Percentiles rank a stretch among this genome's conserved stretches.
These are phyloP conservation scores for Saxophila tyrrhenica DNA, from an alignment of 495 filamentous ascomycete species.

Conservation along the genomic window DNA sequence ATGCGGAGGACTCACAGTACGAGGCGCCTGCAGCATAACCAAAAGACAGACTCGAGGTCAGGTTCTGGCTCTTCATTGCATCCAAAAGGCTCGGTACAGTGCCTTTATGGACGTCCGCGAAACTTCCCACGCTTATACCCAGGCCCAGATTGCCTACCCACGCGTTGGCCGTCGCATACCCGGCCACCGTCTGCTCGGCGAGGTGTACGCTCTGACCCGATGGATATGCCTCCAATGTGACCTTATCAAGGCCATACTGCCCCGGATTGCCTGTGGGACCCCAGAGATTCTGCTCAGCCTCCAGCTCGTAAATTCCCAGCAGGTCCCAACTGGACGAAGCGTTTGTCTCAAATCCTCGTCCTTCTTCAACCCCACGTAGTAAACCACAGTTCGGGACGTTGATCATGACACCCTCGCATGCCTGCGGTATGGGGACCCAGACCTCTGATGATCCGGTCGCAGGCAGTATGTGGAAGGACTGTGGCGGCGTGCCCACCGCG, in stretches of 20 bases:
- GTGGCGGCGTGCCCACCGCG: conserved; percentile 38
- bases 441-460: conserved; percentile 37
- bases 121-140: conserved; percentile 39
- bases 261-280: conserved; percentile 22
- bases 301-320: conserved; percentile 23
- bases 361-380: conserved; percentile 1
- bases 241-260: conserved; percentile 40
- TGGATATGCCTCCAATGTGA: conserved; percentile 36
- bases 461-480: conserved; percentile 35
- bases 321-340: conserved; percentile 23
- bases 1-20: conserved; percentile 13
- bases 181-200: conserved; percentile 38
- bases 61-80: conserved; percentile 12
- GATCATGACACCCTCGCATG: conserved; percentile 17
- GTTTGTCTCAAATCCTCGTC: conserved; percentile 16
- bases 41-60: conserved; percentile 21
- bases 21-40: conserved; percentile 29
- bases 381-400: conserved; percentile 14
- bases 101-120: conserved; percentile 32
- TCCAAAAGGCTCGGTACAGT: conserved; percentile 36
- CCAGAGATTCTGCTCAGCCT: conserved; percentile 1
- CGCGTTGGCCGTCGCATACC: conserved; percentile 36
- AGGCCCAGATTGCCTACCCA: conserved; percentile 48
- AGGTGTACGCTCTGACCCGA: conserved; percentile 32
- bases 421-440: conserved; percentile 31